These are phyloP conservation scores for Aspergillus thermomutatus DNA, from an alignment of 2,329 filamentous ascomycete genomes.

Conservation along the genomic window DNA sequence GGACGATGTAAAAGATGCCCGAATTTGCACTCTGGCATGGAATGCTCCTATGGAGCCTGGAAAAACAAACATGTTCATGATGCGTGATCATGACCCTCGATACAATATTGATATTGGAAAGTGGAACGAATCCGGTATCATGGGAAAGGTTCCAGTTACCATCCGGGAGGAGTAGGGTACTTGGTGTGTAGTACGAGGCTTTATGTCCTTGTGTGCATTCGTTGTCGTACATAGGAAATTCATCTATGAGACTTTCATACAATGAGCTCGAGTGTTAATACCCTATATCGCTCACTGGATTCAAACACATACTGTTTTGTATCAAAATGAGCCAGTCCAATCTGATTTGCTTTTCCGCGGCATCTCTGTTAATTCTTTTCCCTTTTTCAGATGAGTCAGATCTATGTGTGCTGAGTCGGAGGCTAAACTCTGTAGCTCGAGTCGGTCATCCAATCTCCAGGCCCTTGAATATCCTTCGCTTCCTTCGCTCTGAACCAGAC, in stretches of 20 bases:
- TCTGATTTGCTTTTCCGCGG: too few species aligned
- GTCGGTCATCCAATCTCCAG: too few species aligned
- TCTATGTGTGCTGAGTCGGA: too few species aligned
- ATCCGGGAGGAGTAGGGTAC: not conserved
- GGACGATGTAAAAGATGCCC: slow-evolving; percentile 10
- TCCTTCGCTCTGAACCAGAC: too few species aligned
- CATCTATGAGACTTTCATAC: not conserved
- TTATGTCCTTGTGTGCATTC: not conserved
- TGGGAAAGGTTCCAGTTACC: slow-evolving; percentile 7
- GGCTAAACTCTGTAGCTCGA: too few species aligned
- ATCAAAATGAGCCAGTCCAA: too few species aligned
- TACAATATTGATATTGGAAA: slow-evolving; percentile 9
- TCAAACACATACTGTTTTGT: too few species aligned
- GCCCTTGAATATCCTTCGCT: too few species aligned
- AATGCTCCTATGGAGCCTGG: slow-evolving; percentile 9
- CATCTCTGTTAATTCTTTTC: too few species aligned
- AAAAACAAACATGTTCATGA: slow-evolving; percentile 5
- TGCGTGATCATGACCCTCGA: slow-evolving; percentile 4
- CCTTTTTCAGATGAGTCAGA: too few species aligned
- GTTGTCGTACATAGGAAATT: not conserved
- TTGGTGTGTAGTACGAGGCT: not conserved
- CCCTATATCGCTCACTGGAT: too few species aligned
- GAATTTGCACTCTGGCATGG: slow-evolving; percentile 13
- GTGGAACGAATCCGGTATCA: slow-evolving; percentile 8
- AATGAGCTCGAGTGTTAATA: too few species aligned